Conservation (phyloP, 2,329 filamentous ascomycete genomes). For the Chalara sp. region DNA sequence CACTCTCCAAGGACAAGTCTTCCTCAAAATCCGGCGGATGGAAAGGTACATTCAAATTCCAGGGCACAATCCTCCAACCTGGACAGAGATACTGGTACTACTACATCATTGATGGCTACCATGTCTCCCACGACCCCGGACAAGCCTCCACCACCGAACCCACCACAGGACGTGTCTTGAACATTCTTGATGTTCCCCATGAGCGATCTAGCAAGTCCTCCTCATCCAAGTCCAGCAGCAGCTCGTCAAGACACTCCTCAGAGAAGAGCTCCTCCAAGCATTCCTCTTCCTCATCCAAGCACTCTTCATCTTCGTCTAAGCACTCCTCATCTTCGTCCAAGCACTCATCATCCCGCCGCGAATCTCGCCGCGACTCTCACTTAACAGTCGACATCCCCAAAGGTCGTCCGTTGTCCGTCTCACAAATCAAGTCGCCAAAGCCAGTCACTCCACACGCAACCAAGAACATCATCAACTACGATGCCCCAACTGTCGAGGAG, state of each 20-base stretch:
- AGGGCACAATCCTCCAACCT: slow-evolving; percentile 75
- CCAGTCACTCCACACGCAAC: slow-evolving; percentile 83
- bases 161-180: slow-evolving; percentile 92
- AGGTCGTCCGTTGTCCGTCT: slow-evolving; percentile 80
- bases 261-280: slow-evolving; percentile 34
- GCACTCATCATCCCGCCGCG: slow-evolving; percentile 30
- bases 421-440: slow-evolving; percentile 86
- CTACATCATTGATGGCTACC: slow-evolving; percentile 99
- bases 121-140: slow-evolving; percentile 92
- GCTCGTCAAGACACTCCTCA: slow-evolving; percentile 32
- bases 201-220: slow-evolving; percentile 38
- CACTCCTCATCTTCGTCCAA: slow-evolving; percentile 33
- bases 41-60: slow-evolving; percentile 96
- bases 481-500: slow-evolving; percentile 67
- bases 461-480: slow-evolving; percentile 80
- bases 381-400: slow-evolving; percentile 68
- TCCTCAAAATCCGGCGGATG: slow-evolving; percentile 83
- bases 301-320: slow-evolving; percentile 39
- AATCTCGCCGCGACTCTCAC: slow-evolving; percentile 33
- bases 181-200: slow-evolving; percentile 85
- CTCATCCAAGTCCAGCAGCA: slow-evolving; percentile 35
- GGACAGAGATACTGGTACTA: slow-evolving; percentile 99
- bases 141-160: slow-evolving; percentile 86
- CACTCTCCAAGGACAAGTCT: slow-evolving; percentile 80
- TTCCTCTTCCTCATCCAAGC: slow-evolving; percentile 32